Evolutionary conservation across 2,329 filamentous ascomycete species (phyloP), one percentile per base, ranked within the genome.

Genomic region (Cladophialophora exuberans): DNA sequence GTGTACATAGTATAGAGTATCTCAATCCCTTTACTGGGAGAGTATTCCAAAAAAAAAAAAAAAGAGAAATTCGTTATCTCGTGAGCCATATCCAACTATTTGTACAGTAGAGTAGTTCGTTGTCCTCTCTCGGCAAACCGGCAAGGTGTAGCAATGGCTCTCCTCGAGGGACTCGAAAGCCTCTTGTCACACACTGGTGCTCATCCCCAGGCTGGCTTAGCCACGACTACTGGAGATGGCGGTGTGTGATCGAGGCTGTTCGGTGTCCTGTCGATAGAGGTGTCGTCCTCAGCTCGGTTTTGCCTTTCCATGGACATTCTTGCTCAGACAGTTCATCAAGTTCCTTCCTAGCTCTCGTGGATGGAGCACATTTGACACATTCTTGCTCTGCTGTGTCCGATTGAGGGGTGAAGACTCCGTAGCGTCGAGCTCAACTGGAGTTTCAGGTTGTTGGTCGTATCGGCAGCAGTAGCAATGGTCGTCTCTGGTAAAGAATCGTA

Each of bases 341-440:
- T n/a, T 39, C 17, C 35, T 31, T 6, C 28, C 28, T 31, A 13
- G 28, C 28, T 31, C 7, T 13, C 28, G 28, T 31, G 28, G 28
- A 7, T 13, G 7, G 6, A 31, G 28, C 28, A n/a, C n/a, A n/a
- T n/a, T n/a, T n/a, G n/a, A n/a, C n/a, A n/a, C n/a, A n/a, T n/a
- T n/a, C n/a, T n/a, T n/a, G 39, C 46, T 22, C 22, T 44, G 46
- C 22, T 38, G 31, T 11, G 25, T 22, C 33, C n/a, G n/a, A n/a
- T n/a, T n/a, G n/a, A n/a, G 33, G 10, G 6, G 33, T 9, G 20
- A 35, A 25, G 25, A 22, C 36, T 51, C 47, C 47, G 47, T 43
- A 51, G 47, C 47, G n/a, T 43, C 47, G 18, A 42, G 36, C 47
- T 51, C 47, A 51, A 51, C 47, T 51, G 47, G 47, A 51, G 47